Evolutionary conservation across 805 yeast genomes (phyloP).

Genomic region (Candida railenensis): DNA sequence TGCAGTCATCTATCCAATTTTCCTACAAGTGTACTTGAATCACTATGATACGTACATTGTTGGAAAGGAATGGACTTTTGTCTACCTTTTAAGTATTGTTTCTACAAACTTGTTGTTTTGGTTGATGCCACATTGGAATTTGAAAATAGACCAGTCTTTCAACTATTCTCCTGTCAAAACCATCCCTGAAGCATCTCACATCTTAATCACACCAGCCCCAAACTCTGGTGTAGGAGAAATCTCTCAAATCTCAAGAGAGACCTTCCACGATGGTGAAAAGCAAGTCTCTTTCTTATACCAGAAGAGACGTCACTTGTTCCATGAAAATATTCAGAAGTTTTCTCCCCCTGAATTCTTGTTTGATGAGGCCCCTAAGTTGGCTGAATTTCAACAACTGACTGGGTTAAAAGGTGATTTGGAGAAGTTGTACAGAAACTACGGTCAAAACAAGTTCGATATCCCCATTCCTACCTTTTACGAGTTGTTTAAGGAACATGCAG

Average conservation of each 20-base stretch:
- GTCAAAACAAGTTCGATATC: conserved; percentile 86
- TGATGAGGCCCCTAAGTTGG: conserved; percentile 57
- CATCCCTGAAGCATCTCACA: conserved; percentile 64
- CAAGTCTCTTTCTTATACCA: conserved; percentile 82
- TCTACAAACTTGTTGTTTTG: conserved; percentile 74
- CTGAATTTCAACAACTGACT: conserved; percentile 50
- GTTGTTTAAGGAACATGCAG: conserved; percentile 94
- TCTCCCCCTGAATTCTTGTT: conserved; percentile 80
- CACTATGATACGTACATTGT: conserved; percentile 80
- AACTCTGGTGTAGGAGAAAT: conserved; percentile 86
- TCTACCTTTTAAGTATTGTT: conserved; percentile 70
- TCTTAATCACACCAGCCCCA: conserved; percentile 77
- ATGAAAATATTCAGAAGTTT: conserved; percentile 52
- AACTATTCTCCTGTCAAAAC: conserved; percentile 57
- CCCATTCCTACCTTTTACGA: conserved; percentile 92
- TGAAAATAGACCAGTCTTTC: conserved; percentile 65
- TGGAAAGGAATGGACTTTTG: conserved; percentile 96
- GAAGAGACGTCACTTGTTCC: conserved; percentile 83
- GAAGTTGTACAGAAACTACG: conserved; percentile 58
- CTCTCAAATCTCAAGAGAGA: conserved; percentile 56
- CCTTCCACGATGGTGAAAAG: conserved; percentile 52
- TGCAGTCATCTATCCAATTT: conserved; percentile 71
- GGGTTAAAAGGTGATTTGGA: conserved; percentile 59
- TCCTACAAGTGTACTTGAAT: conserved; percentile 58
- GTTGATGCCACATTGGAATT: conserved; percentile 94